Evolutionary conservation across 2,329 filamentous ascomycete species (phyloP), one percentile per base, ranked within the genome.

Genomic region (Ilyonectria sp.): DNA sequence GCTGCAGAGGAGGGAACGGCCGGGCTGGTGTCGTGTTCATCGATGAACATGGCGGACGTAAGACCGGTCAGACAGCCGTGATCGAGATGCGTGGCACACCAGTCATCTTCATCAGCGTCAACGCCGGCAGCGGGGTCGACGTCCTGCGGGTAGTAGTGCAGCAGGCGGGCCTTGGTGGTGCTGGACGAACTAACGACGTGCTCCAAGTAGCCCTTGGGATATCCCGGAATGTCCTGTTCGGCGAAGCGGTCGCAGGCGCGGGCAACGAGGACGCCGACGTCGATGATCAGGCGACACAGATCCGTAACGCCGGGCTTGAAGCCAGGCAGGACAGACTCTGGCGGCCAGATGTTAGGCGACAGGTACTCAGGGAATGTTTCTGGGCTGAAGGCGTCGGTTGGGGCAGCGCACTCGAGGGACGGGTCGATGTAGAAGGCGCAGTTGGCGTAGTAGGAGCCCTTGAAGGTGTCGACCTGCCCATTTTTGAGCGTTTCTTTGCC

Each of bases 11-110:
- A 57, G 58, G 79, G 79, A 1, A 83, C 77, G 47, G 82, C 72
- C 44, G 82, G 74, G 65, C 74, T 69, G 69, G 83, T 74, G 67
- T 79, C 78, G 37, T 80, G 82, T 82, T 98, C 95, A 77, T 98
- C 94, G 69, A 98, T 87, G 80, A 97, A 98, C 94, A 98, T 97
- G 73, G 95, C 95, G 2, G 93, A 95, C 0, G 96, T 99, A 37
- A 99, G 86, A 15, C 95, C 95, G 0, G 96, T 99, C 35, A 99
- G 86, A 78, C 95, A 98, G 49, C 96, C 94, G 76, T 98, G 94
- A 80, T 98, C 95, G 63, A 96, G 85, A 79, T 96, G 93, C 1
- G 92, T 94, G 4, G 94, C 93, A 80, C 95, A 99, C 96, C 96
- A 99, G 82, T 97, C 93, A 80, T 98, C 95, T 68, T 94, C 91